Percentiles rank a stretch among this genome's conserved stretches.
These are phyloP conservation scores for Termitomyces sp. DNA, from an alignment of 768 basidiomycete species.

Conservation along the genomic window DNA sequence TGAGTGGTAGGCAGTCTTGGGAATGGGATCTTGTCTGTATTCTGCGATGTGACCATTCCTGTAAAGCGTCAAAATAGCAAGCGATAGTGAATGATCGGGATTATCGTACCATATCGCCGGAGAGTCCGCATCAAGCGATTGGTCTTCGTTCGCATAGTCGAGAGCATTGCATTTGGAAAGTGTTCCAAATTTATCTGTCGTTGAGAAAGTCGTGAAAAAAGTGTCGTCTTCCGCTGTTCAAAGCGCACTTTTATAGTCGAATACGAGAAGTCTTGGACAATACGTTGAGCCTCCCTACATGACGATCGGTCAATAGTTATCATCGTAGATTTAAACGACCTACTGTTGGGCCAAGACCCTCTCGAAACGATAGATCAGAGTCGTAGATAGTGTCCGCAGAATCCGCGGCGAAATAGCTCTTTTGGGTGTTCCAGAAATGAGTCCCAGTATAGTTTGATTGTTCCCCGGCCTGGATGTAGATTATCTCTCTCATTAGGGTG, in stretches of 20 bases:
- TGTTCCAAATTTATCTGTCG: constrained; percentile 63
- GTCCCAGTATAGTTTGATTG: constrained; percentile 65
- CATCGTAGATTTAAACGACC: constrained; percentile 10
- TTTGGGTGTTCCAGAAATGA: constrained; percentile 82
- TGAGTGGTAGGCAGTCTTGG: constrained; percentile 50
- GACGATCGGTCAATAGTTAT: not conserved
- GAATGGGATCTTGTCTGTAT: constrained; percentile 47
- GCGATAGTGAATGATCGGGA: not conserved
- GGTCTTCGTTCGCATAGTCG: constrained; percentile 25
- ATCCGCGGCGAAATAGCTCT: constrained; percentile 54
- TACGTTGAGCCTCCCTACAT: constrained; percentile 40
- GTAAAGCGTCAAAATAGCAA: not conserved
- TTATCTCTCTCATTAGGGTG: constrained; percentile 61
- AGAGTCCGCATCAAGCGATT: constrained; percentile 7
- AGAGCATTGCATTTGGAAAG: constrained; percentile 38
- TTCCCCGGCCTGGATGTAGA: constrained; percentile 71
- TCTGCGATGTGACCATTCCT: constrained; percentile 45
- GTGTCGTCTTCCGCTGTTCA: not conserved
- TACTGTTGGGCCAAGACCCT: constrained; percentile 48
- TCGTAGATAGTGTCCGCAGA: constrained; percentile 37
- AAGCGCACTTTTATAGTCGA: constrained; percentile 60
- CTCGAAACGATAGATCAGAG: constrained; percentile 60
- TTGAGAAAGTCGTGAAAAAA: not conserved
- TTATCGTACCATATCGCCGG: constrained; percentile 15
- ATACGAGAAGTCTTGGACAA: constrained; percentile 59